Base-by-base conservation (phyloP, 208 protist species). In the Blechomonas ayalai region DNA sequence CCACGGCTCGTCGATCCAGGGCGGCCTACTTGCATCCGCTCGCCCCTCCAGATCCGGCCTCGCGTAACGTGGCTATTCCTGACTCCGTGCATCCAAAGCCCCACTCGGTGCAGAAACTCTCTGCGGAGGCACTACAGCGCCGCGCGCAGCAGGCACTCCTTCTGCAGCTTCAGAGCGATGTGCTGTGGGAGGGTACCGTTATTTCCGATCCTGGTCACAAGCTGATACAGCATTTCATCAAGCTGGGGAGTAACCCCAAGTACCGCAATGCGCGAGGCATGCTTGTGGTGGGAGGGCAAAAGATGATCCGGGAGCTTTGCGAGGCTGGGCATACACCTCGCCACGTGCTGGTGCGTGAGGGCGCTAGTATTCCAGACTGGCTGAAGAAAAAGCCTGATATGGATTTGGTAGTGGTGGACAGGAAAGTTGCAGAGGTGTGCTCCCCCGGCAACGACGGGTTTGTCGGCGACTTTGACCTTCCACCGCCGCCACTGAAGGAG, bases 171-270 rank as follows among this genome's bases (percentile, higher is more conserved):
- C 81, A 90, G 50, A 68, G 89, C 43, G 76, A 90, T 28, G 67
- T 94, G 3, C 73, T 94, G 20, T 94, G 85, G 82, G 79, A 87
- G 37, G 81, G 81, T 25, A 87, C 76, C 2, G 79, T 94, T 3
- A 72, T 94, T 26, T 60, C 80, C 51, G 63, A 82, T 44, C 40
- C 64, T n/a, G 49, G 68, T 43, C 71, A 94, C 54, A 20, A 65
- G 1, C 59, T 94, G 4, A 71, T 90, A 0, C 66, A 90, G 55
- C 85, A 90, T 42, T 89, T 94, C 70, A 37, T 68, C 4, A 77
- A 71, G 48, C 73, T 94, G 5, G 58, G 59, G 29, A 36, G 47
- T 2, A 90, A 89, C 50, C 64, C 64, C 0, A 88, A 87, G 56
- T 94, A 94, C 57, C 73, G 85, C 0, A 59, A 74, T 16, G 71